A percentile compares a stretch with the other conserved stretches of the same genome.
Conservation (phyloP, 768 basidiomycete genomes). For the Boletus patriciae region DNA sequence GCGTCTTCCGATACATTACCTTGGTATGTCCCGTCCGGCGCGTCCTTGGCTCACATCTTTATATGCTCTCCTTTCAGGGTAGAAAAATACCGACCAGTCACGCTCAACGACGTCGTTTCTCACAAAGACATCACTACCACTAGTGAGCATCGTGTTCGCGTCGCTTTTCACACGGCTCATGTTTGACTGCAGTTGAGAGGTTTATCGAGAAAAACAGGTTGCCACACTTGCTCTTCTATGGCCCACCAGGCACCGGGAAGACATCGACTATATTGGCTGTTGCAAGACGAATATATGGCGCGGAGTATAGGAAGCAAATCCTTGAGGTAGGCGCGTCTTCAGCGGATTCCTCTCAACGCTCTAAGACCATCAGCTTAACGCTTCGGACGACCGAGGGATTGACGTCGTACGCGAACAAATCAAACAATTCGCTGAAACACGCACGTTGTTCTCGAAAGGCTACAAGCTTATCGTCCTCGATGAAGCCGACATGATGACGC, state of each 20-base stretch:
- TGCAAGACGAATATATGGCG: constrained; percentile 90
- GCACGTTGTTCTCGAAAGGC: constrained; percentile 86
- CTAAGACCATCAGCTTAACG: constrained; percentile 71
- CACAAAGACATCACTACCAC: constrained; percentile 95
- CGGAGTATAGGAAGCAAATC: constrained; percentile 84
- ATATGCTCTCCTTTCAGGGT: constrained; percentile 58
- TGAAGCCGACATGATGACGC: constrained; percentile 99
- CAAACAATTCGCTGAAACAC: constrained; percentile 96
- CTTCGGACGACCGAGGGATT: constrained; percentile 97
- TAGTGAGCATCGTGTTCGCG: constrained; percentile 47
- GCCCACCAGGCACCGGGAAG: constrained; percentile 97
- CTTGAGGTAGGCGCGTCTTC: constrained; percentile 64
- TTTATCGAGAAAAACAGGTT: constrained; percentile 94
- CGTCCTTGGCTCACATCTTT: neutral
- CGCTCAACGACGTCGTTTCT: constrained; percentile 92
- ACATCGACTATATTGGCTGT: constrained; percentile 97
- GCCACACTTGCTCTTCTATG: constrained; percentile 95
- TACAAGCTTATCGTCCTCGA: constrained; percentile 98
- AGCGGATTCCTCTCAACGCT: neutral
- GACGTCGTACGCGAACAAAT: constrained; percentile 99
- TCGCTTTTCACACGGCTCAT: neutral
- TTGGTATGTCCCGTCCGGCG: constrained; percentile 54
- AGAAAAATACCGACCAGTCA: constrained; percentile 94
- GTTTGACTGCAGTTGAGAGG: constrained; percentile 70
- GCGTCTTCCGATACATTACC: constrained; percentile 66